These are phyloP conservation scores for Botryotinia globosa DNA, from an alignment of 2,329 filamentous ascomycete genomes.

Conservation along the genomic window DNA sequence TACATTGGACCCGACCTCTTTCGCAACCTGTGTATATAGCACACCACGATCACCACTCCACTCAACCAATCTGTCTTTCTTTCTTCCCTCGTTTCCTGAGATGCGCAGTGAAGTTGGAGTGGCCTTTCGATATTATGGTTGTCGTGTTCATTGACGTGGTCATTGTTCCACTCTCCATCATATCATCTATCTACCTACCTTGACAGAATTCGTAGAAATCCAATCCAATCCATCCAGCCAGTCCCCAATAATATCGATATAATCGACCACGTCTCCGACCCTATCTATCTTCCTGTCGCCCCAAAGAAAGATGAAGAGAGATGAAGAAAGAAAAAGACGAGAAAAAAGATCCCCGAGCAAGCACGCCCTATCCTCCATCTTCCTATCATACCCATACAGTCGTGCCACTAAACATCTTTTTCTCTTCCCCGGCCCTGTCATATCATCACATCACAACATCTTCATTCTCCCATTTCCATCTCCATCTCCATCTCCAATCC, in stretches of 20 bases:
- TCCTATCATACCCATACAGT: neutral
- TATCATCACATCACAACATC: neutral
- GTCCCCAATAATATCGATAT: neutral
- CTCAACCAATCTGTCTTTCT: neutral
- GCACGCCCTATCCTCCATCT: neutral
- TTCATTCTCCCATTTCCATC: neutral
- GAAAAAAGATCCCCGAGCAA: neutral
- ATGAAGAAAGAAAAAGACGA: neutral
- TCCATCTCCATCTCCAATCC: neutral
- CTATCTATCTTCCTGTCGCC: neutral
- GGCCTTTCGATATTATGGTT: neutral
- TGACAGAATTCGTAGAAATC: neutral
- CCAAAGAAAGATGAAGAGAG: too few species aligned
- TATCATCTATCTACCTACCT: neutral
- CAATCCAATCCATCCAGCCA: neutral
- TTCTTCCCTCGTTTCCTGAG: neutral
- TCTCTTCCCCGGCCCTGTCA: neutral
- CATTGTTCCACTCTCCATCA: slow-evolving; percentile 4
- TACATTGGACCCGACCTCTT: neutral
- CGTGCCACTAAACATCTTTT: neutral
- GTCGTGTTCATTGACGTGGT: slow-evolving; percentile 12
- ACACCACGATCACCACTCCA: neutral
- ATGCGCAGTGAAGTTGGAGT: neutral
- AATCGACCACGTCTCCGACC: neutral
- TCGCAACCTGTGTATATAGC: neutral